Evolutionary conservation across 345 rosid species (phyloP).

Genomic region (Populus pruinosa): DNA sequence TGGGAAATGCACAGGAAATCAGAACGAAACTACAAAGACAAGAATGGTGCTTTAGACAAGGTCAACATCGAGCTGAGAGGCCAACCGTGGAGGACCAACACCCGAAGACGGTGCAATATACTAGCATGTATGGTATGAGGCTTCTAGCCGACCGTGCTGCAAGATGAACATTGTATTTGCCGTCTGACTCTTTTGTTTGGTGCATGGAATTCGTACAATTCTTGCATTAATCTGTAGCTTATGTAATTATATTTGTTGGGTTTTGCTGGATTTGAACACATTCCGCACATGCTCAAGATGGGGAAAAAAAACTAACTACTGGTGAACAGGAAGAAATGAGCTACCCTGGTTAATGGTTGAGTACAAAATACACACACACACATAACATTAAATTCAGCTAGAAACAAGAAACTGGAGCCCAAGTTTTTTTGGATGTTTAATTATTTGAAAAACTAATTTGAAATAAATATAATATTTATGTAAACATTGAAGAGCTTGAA

Average conservation of each 20-base stretch:
- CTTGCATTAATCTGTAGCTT: neutral
- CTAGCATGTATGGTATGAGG: neutral
- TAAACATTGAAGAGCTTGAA: no score
- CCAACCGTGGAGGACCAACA: conserved; percentile 2
- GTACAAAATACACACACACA: no score
- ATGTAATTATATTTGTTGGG: neutral
- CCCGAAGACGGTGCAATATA: neutral
- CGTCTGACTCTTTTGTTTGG: neutral
- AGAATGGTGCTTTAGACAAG: neutral
- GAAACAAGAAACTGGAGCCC: no score
- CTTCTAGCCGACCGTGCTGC: conserved; percentile 2
- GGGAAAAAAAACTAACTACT: no score
- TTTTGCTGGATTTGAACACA: no score
- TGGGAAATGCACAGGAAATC: neutral
- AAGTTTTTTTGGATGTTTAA: no score
- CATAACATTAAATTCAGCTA: no score
- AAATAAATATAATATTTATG: no score
- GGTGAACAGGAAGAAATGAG: neutral
- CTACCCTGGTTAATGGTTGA: no score
- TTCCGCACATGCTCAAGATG: no score
- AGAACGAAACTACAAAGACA: neutral
- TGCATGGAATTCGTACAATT: neutral
- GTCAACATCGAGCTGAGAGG: neutral
- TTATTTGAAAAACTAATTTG: no score
- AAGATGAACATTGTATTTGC: neutral